phyloP scores from a whole-genome alignment of 2,329 filamentous ascomycete genomes.

The Fusarium clavum region DNA sequence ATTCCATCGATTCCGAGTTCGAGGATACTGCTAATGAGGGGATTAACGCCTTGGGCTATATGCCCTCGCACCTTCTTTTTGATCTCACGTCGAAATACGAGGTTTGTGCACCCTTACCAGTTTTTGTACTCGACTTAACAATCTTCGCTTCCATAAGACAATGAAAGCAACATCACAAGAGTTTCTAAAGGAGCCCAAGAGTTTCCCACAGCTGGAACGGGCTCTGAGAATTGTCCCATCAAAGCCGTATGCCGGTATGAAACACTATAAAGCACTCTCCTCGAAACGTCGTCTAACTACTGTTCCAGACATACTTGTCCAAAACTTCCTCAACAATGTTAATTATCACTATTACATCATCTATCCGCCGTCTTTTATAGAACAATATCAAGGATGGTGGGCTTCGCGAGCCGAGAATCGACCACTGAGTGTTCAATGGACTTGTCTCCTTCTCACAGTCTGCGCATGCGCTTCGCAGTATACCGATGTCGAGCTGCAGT shows the following conservation, averaged over 20 bases:
- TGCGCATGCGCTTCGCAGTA: constrained; percentile 55
- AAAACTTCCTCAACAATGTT: constrained; percentile 53
- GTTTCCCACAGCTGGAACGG: constrained; percentile 49
- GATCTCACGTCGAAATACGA: constrained; percentile 43
- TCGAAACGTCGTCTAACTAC: constrained; percentile 6
- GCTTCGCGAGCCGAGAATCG: constrained; percentile 43
- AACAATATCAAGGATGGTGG: constrained; percentile 55
- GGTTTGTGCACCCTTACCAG: constrained; percentile 32
- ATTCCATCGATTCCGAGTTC: constrained; percentile 36
- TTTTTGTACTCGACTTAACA: background rate
- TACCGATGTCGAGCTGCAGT: constrained; percentile 47
- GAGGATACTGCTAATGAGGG: constrained; percentile 46
- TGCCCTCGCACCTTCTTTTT: constrained; percentile 49
- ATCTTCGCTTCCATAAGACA: constrained; percentile 7
- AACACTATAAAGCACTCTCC: background rate
- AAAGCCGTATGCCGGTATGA: constrained; percentile 51
- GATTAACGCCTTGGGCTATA: constrained; percentile 53
- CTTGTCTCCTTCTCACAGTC: constrained; percentile 53
- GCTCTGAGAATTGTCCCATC: constrained; percentile 50
- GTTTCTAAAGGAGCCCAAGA: constrained; percentile 37
- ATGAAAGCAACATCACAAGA: constrained; percentile 36
- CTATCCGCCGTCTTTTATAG: constrained; percentile 51
- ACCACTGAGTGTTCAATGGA: constrained; percentile 53
- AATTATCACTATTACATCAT: constrained; percentile 56
- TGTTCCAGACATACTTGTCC: constrained; percentile 51